Evolutionary conservation across 2,329 filamentous ascomycete species (phyloP).

Genomic region (Lasiodiplodia sp.): DNA sequence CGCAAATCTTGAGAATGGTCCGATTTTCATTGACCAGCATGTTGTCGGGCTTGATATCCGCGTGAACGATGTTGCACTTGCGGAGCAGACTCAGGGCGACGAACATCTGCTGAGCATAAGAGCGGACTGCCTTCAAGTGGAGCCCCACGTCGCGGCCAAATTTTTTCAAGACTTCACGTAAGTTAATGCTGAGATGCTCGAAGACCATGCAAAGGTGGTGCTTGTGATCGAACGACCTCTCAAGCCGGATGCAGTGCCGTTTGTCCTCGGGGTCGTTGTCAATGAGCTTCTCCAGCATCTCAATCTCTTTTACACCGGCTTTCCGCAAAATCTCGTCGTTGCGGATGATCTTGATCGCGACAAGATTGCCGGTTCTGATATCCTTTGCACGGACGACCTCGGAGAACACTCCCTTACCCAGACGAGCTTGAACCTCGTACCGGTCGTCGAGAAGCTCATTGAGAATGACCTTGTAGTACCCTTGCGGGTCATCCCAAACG

Average conservation of each 20-base stretch:
- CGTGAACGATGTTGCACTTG: constrained; percentile 92
- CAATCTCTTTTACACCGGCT: constrained; percentile 92
- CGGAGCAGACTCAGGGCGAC: constrained; percentile 85
- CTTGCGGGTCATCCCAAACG: constrained; percentile 88
- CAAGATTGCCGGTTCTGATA: constrained; percentile 68
- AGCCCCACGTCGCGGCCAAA: constrained; percentile 95
- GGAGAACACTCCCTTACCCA: constrained; percentile 96
- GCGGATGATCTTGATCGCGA: constrained; percentile 97
- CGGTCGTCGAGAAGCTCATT: constrained; percentile 88
- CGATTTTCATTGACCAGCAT: constrained; percentile 87
- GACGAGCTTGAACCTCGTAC: constrained; percentile 85
- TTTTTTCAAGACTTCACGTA: constrained; percentile 93
- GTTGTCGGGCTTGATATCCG: constrained; percentile 97
- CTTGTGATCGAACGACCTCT: constrained; percentile 91
- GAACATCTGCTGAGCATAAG: constrained; percentile 95
- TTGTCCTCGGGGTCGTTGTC: constrained; percentile 86
- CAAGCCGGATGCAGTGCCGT: constrained; percentile 88
- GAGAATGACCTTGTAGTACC: constrained; percentile 93
- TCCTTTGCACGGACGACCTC: constrained; percentile 91
- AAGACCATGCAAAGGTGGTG: constrained; percentile 96
- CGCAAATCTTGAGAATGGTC: constrained; percentile 90
- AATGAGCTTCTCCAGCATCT: constrained; percentile 87
- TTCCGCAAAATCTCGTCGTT: constrained; percentile 80
- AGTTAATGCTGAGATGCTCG: constrained; percentile 89
- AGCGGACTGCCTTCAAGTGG: constrained; percentile 83